A percentile compares a stretch with the other conserved stretches of the same genome.
These are phyloP conservation scores for Cordyceps javanica DNA, from an alignment of 2,329 filamentous ascomycete genomes.

Conservation along the genomic window DNA sequence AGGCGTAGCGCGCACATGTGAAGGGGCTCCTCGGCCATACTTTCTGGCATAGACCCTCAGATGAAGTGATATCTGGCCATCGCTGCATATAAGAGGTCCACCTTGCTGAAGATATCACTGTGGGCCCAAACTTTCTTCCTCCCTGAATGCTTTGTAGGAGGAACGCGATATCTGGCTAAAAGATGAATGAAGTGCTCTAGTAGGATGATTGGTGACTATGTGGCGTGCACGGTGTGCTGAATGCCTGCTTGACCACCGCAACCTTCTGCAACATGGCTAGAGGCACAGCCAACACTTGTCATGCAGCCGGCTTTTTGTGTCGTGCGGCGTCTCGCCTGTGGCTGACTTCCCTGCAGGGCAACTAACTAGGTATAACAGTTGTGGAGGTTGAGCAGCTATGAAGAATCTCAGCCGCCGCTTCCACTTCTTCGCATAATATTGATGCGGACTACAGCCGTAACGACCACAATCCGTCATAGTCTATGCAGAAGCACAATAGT, in stretches of 20 bases:
- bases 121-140: background rate
- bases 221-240: too few relatives aligned
- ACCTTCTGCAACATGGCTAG: too few relatives aligned
- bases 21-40: too few relatives aligned
- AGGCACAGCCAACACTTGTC: too few relatives aligned
- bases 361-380: too few relatives aligned
- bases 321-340: background rate
- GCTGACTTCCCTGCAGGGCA: background rate
- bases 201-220: too few relatives aligned
- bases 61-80: too few relatives aligned
- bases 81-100: background rate
- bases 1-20: too few relatives aligned
- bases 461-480: background rate
- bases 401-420: too few relatives aligned
- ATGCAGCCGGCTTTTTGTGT: too few relatives aligned
- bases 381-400: background rate
- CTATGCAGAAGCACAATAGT: background rate
- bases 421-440: conserved; percentile 6
- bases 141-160: background rate
- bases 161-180: background rate
- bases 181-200: too few relatives aligned
- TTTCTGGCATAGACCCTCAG: too few relatives aligned
- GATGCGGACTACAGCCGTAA: background rate
- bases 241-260: background rate
- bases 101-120: background rate